Conservation (phyloP, 2,329 filamentous ascomycete species). For the Colletotrichum truncatum region DNA sequence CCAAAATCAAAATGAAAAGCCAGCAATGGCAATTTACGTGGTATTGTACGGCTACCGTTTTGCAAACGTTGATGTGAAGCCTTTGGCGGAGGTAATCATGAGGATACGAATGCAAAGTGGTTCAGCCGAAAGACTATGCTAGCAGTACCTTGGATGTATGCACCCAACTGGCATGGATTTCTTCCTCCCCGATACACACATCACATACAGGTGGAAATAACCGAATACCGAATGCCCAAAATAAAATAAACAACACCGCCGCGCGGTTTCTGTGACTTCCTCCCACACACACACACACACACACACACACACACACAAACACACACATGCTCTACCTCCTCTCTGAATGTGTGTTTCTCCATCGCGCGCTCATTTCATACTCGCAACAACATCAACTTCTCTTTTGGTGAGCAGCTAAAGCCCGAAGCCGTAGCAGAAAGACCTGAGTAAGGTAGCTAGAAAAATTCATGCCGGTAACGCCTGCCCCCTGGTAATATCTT, state of each 20-base stretch:
- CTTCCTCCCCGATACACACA: not conserved
- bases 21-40: too few relatives aligned
- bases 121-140: too few relatives aligned
- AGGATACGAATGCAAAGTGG: too few relatives aligned
- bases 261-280: conserved; percentile 1
- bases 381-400: not conserved
- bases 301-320: too few relatives aligned
- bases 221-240: not conserved
- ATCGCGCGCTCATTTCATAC: not conserved
- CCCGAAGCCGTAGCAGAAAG: conserved; percentile 9
- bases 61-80: too few relatives aligned
- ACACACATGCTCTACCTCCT: not conserved
- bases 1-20: too few relatives aligned
- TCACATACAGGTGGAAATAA: not conserved
- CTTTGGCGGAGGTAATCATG: too few relatives aligned
- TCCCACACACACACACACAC: too few relatives aligned
- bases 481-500: conserved; percentile 29
- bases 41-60: too few relatives aligned
- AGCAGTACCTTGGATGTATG: too few relatives aligned
- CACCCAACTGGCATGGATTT: not conserved
- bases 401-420: conserved; percentile 20
- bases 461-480: conserved; percentile 26
- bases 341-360: not conserved
- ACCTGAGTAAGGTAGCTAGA: not conserved
- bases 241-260: not conserved